Base-by-base conservation (phyloP, 78 protist genomes). In the Planoprotostelium fungivorum region DNA sequence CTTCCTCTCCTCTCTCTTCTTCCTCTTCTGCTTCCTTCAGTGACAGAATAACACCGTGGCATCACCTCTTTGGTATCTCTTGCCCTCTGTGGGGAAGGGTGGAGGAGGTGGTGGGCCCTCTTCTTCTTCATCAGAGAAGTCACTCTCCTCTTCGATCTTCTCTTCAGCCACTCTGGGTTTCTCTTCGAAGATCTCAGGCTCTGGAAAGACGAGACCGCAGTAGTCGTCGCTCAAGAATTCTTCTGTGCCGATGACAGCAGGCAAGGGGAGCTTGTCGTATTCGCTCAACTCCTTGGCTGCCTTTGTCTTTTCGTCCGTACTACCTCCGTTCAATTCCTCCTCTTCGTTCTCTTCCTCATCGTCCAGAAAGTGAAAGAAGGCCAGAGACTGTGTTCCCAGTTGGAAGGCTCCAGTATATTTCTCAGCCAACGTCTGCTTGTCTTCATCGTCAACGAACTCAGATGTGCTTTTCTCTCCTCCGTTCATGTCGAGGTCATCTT, bases 221-320 rank as follows among this genome's bases (percentile, higher is more conserved):
- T 36, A 88, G 86, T 93, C 95, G 86, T 93, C 95, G 10, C 89
- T 89, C 31, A 88, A 35, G 86, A 93, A 93, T 39, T 93, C 93
- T 86, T 88, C 93, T 38, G 95, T 90, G 86, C 95, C 95, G 36
- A 93, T 93, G 37, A 93, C 89, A 63, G 88, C 92, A 63, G 95
- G 95, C 29, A 93, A 34, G 37, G 95, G 95, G 29, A 88, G 86
- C 37, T 92, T 51, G 35, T 88, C 38, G 86, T 93, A 93, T 9
- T 89, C 93, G n/a, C 89, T 91, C 28, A 90, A 36, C 39, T 89
- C 89, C 86, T 86, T 90, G 83, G 36, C 36, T 31, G 90, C 90
- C 29, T 83, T 63, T n/a, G n/a, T n/a, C 38, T 39, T 51, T 38
- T 84, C 37, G 37, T 86, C 39, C 23, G 88, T 0, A 1, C 29